A percentile compares a stretch with the other conserved stretches of the same genome.
Conservation (phyloP, 305 asterid species). For the Caryopteris hybrid region DNA sequence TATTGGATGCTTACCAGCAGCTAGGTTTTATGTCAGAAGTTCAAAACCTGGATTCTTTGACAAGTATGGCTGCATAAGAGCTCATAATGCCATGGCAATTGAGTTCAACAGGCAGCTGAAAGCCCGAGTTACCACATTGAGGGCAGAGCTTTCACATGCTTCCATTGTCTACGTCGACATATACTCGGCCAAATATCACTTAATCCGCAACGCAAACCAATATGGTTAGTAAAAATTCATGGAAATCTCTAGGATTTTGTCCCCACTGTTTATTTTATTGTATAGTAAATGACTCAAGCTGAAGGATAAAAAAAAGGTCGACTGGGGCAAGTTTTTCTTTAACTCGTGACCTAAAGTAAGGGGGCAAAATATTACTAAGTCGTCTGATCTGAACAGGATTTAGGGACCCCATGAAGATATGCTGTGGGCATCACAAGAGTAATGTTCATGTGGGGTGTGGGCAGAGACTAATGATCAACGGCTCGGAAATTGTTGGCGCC, state of each 20-base stretch:
- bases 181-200: conserved; percentile 46
- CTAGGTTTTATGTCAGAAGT: conserved; percentile 6
- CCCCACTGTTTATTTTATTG: too few species aligned
- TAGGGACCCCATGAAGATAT: conserved; percentile 34
- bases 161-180: conserved; percentile 53
- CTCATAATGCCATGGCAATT: conserved; percentile 36
- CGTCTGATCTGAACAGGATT: conserved; percentile 40
- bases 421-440: conserved; percentile 48
- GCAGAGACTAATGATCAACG: conserved; percentile 29
- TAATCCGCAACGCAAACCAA: conserved; percentile 42
- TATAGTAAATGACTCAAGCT: too few species aligned
- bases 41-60: conserved; percentile 35
- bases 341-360: too few species aligned
- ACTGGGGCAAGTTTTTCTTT: too few species aligned
- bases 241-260: neutral
- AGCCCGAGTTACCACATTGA: conserved; percentile 28
- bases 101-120: conserved; percentile 53
- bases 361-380: too few species aligned
- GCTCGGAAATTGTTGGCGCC: conserved; percentile 29
- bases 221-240: conserved; percentile 29
- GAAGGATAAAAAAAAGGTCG: too few species aligned
- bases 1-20: conserved; percentile 51
- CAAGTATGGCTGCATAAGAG: conserved; percentile 39
- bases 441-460: conserved; percentile 47
- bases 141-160: conserved; percentile 43